These are phyloP conservation scores for Eimeria tenella DNA, from an alignment of 169 alveolate genomes.

Conservation along the genomic window DNA sequence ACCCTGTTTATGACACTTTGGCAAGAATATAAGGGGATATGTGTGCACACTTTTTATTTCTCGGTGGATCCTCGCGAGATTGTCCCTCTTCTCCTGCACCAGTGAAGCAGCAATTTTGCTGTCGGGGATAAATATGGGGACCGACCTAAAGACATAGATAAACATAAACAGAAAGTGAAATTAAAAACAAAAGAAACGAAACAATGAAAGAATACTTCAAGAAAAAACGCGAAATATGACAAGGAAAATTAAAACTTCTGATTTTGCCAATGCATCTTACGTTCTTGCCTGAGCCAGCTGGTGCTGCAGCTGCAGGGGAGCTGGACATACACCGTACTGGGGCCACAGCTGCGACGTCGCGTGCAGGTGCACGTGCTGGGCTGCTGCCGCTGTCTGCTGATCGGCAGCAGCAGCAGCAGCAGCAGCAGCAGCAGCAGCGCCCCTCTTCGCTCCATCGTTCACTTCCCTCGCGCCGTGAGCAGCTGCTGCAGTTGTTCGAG, in stretches of 20 bases:
- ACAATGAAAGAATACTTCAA: neutral
- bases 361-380: neutral
- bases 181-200: neutral
- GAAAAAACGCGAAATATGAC: neutral
- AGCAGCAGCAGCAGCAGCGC: neutral
- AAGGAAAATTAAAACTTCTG: neutral
- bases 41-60: slow-evolving; percentile 26
- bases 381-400: neutral
- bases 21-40: neutral
- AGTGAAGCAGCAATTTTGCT: slow-evolving; percentile 40
- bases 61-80: slow-evolving; percentile 64
- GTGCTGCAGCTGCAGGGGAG: slow-evolving; percentile 49
- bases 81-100: slow-evolving; percentile 42
- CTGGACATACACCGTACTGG: neutral
- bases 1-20: neutral
- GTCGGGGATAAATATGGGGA: slow-evolving; percentile 60
- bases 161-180: neutral
- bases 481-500: neutral
- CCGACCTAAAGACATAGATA: slow-evolving; percentile 19
- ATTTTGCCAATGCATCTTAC: neutral
- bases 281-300: slow-evolving; percentile 26
- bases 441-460: neutral
- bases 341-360: slow-evolving; percentile 16
- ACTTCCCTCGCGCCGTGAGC: neutral
- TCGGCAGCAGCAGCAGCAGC: neutral